Conservation (phyloP, 139 green algal genomes). For the Gonium pectorale region DNA sequence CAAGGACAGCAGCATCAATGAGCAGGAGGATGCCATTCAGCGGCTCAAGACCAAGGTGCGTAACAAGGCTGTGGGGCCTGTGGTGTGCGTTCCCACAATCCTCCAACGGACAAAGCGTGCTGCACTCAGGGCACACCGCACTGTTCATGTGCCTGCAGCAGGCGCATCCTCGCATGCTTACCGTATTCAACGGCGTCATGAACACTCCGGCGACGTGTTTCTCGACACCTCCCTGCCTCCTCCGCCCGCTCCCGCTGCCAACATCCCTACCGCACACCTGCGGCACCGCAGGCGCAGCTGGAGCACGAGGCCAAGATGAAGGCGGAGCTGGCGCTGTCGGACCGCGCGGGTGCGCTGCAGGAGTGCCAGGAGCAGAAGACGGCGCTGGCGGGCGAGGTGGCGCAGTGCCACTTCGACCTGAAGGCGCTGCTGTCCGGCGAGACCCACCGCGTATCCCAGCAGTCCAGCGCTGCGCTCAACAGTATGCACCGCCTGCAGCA, state of each 20-base stretch:
- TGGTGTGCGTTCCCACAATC: too few species aligned
- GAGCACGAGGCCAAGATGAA: slow-evolving; percentile 42
- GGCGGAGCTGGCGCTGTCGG: slow-evolving; percentile 39
- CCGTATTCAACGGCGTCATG: too few species aligned
- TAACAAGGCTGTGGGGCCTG: too few species aligned
- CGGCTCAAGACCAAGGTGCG: slow-evolving; percentile 15
- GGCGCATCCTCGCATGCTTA: too few species aligned
- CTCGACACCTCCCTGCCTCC: too few species aligned
- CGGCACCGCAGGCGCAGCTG: background rate
- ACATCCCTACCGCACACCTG: too few species aligned
- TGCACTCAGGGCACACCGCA: too few species aligned
- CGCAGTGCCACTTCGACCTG: slow-evolving; percentile 46
- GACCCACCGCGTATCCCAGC: background rate
- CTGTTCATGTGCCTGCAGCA: too few species aligned
- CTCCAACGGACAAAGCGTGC: too few species aligned
- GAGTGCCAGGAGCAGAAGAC: slow-evolving; percentile 29
- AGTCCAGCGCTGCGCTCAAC: background rate
- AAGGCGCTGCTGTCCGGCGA: slow-evolving; percentile 10
- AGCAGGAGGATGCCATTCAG: slow-evolving; percentile 20
- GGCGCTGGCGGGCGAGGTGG: slow-evolving; percentile 39
- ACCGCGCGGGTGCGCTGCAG: slow-evolving; percentile 29
- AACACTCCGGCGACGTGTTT: too few species aligned
- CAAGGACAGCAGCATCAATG: slow-evolving; percentile 1
- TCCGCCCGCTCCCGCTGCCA: too few species aligned
- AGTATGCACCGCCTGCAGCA: background rate